Conservation (phyloP, 805 yeast species). For the Candida vaughaniae region DNA sequence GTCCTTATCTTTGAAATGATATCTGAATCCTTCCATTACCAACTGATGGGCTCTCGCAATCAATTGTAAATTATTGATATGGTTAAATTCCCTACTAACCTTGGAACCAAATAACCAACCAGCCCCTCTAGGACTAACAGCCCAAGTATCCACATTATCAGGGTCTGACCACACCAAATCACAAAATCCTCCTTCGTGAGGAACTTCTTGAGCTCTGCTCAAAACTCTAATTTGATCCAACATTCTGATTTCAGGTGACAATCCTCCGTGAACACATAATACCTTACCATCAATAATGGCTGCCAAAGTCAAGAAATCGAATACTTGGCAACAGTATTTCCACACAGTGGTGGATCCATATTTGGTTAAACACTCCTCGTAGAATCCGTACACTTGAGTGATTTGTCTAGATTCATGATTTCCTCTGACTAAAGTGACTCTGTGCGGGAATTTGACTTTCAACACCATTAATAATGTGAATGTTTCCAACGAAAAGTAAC, state of each 20-base stretch:
- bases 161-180: slow-evolving; percentile 98
- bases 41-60: slow-evolving; percentile 97
- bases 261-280: slow-evolving; percentile 95
- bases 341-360: slow-evolving; percentile 94
- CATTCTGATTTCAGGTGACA: slow-evolving; percentile 96
- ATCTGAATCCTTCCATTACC: slow-evolving; percentile 97
- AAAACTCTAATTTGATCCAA: slow-evolving; percentile 92
- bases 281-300: slow-evolving; percentile 95
- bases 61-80: slow-evolving; percentile 81
- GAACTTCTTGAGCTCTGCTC: slow-evolving; percentile 96
- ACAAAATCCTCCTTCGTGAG: slow-evolving; percentile 98
- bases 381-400: slow-evolving; percentile 98
- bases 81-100: slow-evolving; percentile 94
- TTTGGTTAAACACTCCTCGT: slow-evolving; percentile 91
- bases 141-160: slow-evolving; percentile 97
- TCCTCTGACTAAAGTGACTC: slow-evolving; percentile 92
- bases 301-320: slow-evolving; percentile 89
- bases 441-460: slow-evolving; percentile 81
- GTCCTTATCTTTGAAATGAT: slow-evolving; percentile 93
- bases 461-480: slow-evolving; percentile 91
- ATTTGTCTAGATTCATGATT: slow-evolving; percentile 96
- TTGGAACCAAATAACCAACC: slow-evolving; percentile 96
- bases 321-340: slow-evolving; percentile 95
- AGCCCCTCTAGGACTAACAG: slow-evolving; percentile 96
- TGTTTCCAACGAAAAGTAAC: slow-evolving; percentile 93